These are phyloP conservation scores for Leptosphaerulina australis DNA, from an alignment of 2,329 filamentous ascomycete genomes.

Conservation along the genomic window DNA sequence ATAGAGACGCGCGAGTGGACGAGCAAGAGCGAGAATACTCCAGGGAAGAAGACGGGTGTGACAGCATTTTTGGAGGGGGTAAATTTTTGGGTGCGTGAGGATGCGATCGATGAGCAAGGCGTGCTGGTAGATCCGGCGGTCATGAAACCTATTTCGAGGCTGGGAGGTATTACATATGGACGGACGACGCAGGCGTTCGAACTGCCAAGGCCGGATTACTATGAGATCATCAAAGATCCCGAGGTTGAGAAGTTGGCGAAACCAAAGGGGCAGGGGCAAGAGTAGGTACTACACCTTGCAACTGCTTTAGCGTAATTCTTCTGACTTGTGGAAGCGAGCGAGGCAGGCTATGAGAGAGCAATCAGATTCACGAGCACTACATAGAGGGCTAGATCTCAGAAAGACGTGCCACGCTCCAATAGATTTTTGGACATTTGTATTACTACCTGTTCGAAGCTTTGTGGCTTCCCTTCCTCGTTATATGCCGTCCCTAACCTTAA, in stretches of 20 bases:
- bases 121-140: conserved; percentile 76
- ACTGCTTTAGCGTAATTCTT: neutral
- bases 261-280: conserved; percentile 42
- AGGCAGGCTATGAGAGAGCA: conserved; percentile 7
- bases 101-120: conserved; percentile 79
- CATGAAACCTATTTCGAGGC: conserved; percentile 73
- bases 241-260: conserved; percentile 65
- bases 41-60: conserved; percentile 76
- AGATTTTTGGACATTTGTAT: conserved; percentile 5
- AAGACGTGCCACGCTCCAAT: neutral
- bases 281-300: conserved; percentile 18
- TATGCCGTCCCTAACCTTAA: conserved; percentile 16
- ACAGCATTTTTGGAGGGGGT: conserved; percentile 82
- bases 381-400: no score
- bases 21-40: conserved; percentile 62
- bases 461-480: conserved; percentile 1
- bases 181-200: conserved; percentile 73
- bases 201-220: conserved; percentile 64
- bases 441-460: conserved; percentile 11
- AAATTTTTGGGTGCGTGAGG: conserved; percentile 86
- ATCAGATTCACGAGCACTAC: neutral
- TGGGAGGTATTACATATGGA: conserved; percentile 87
- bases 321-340: conserved; percentile 16
- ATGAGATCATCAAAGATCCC: conserved; percentile 53
- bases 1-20: conserved; percentile 78